A percentile compares a stretch with the other conserved stretches of the same genome.
phyloP scores from a whole-genome alignment of 805 yeast genomes.

The Ogataea nonfermentans region DNA sequence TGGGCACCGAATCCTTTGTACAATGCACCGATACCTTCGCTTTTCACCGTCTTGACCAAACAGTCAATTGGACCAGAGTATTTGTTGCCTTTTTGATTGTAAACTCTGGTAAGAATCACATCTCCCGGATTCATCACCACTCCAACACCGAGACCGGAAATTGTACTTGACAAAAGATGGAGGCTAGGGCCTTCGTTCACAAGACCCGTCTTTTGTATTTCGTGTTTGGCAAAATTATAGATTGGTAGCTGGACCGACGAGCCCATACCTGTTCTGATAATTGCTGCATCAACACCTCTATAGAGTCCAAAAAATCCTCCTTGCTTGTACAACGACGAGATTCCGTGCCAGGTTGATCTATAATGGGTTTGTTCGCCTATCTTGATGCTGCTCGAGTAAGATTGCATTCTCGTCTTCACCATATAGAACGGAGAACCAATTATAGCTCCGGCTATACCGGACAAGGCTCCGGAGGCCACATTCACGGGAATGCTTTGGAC shows the following conservation, averaged over 20 bases:
- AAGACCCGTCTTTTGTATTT: slow-evolving; percentile 50
- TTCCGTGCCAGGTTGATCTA: slow-evolving; percentile 64
- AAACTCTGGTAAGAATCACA: slow-evolving; percentile 89
- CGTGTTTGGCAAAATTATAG: slow-evolving; percentile 72
- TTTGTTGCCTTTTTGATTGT: slow-evolving; percentile 87
- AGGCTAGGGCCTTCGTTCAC: slow-evolving; percentile 63
- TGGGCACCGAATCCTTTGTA: slow-evolving; percentile 97
- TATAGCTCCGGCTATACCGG: slow-evolving; percentile 88
- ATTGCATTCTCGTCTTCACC: slow-evolving; percentile 95
- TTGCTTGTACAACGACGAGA: slow-evolving; percentile 52
- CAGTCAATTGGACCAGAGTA: slow-evolving; percentile 91
- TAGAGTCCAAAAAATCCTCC: slow-evolving; percentile 81
- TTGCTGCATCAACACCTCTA: slow-evolving; percentile 93
- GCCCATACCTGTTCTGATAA: slow-evolving; percentile 91
- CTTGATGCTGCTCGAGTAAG: slow-evolving; percentile 62
- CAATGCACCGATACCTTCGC: slow-evolving; percentile 84
- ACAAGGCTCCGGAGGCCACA: slow-evolving; percentile 72
- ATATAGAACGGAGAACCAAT: slow-evolving; percentile 90
- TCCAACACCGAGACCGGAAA: slow-evolving; percentile 90
- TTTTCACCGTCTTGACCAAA: slow-evolving; percentile 70
- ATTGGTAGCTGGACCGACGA: slow-evolving; percentile 94
- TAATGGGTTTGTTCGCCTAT: slow-evolving; percentile 95
- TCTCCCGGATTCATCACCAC: slow-evolving; percentile 98
- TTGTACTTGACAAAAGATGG: slow-evolving; percentile 71
- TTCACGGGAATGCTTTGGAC: slow-evolving; percentile 58